A percentile compares a stretch with the other conserved stretches of the same genome.
These are phyloP conservation scores for Scheffersomyces quercinus DNA, from an alignment of 1,139 yeast species.

Conservation along the genomic window DNA sequence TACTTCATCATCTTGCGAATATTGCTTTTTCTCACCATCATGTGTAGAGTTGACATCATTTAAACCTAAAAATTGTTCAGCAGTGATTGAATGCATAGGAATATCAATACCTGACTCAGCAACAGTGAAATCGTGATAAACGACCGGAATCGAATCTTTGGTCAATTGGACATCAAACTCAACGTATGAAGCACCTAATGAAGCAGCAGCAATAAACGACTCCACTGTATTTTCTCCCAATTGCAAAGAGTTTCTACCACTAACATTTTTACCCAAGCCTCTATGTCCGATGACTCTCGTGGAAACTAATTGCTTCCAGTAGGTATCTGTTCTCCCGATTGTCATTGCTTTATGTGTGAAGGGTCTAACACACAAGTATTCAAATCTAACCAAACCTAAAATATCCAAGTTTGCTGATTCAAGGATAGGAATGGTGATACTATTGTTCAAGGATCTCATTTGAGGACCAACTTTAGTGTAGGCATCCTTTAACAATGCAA, in stretches of 20 bases:
- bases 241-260: conserved; percentile 75
- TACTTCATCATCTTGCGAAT: conserved; percentile 41
- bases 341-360: conserved; percentile 73
- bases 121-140: conserved; percentile 91
- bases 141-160: conserved; percentile 89
- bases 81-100: conserved; percentile 90
- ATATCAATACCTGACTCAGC: conserved; percentile 96
- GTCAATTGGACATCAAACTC: conserved; percentile 97
- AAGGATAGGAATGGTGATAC: conserved; percentile 74
- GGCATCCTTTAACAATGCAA: conserved; percentile 66
- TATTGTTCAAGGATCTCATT: conserved; percentile 66
- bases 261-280: conserved; percentile 86
- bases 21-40: conserved; percentile 11
- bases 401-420: conserved; percentile 72
- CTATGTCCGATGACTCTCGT: conserved; percentile 96
- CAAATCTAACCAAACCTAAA: conserved; percentile 77
- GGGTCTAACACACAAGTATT: conserved; percentile 69
- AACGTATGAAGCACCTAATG: conserved; percentile 87
- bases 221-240: conserved; percentile 96
- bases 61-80: conserved; percentile 82
- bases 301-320: conserved; percentile 88
- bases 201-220: conserved; percentile 95
- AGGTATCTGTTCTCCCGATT: conserved; percentile 71
- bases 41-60: conserved; percentile 29
- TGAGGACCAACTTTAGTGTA: conserved; percentile 72